A percentile compares a stretch with the other conserved stretches of the same genome.
phyloP scores from a whole-genome alignment of 1,284 basidiomycete genomes.

The Leccinum fuscescens region DNA sequence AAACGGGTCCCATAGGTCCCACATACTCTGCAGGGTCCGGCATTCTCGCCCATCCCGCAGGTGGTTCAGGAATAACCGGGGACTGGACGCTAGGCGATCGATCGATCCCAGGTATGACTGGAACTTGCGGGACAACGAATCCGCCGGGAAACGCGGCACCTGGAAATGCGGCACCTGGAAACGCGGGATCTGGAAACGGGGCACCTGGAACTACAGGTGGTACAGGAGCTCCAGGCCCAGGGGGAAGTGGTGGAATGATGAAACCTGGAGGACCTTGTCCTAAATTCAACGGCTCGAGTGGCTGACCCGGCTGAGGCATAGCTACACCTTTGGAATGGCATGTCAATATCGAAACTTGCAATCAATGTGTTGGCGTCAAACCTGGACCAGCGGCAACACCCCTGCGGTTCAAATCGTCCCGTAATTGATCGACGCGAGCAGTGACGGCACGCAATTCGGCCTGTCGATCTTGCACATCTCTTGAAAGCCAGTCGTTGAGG shows the following conservation, averaged over 20 bases:
- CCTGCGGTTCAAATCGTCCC: slow-evolving; percentile 45
- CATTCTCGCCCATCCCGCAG: slow-evolving; percentile 25
- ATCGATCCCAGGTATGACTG: slow-evolving; percentile 29
- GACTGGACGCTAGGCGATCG: slow-evolving; percentile 13
- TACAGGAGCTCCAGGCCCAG: slow-evolving; percentile 11
- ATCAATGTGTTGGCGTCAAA: slow-evolving; percentile 8
- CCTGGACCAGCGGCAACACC: slow-evolving; percentile 24
- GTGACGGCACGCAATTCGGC: slow-evolving; percentile 64
- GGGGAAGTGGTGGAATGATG: slow-evolving; percentile 28
- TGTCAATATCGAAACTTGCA: slow-evolving; percentile 7
- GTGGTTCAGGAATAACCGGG: slow-evolving; percentile 28
- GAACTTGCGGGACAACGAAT: slow-evolving; percentile 27
- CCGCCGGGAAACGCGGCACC: slow-evolving; percentile 24
- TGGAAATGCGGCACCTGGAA: slow-evolving; percentile 6
- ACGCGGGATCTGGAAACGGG: slow-evolving; percentile 11
- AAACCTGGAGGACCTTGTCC: slow-evolving; percentile 17
- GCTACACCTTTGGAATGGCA: slow-evolving; percentile 17
- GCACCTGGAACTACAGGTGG: slow-evolving; percentile 20
- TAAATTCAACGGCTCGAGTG: not conserved
- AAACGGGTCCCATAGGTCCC: slow-evolving; percentile 17
- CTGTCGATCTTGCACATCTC: slow-evolving; percentile 73
- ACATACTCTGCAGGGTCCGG: slow-evolving; percentile 23
- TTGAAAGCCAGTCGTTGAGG: slow-evolving; percentile 71
- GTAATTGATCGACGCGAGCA: slow-evolving; percentile 59
- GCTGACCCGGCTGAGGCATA: slow-evolving; percentile 24